Base-by-base conservation (phyloP, 176 grass and related monocot genomes). In the Oryza glumipatula region DNA sequence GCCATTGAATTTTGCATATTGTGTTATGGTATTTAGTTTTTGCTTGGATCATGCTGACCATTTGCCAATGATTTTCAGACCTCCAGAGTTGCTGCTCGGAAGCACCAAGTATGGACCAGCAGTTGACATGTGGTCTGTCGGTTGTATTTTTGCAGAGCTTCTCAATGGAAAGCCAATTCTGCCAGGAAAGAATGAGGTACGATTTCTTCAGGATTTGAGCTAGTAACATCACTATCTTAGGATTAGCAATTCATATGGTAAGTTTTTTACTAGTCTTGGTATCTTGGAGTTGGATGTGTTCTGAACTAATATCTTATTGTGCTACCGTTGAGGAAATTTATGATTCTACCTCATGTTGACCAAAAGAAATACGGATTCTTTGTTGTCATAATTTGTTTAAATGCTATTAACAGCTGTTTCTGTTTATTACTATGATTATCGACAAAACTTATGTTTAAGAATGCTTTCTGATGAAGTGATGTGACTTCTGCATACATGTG, bases 121-220 rank as follows among this genome's bases (percentile, higher is more conserved):
- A 44, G 93, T 98, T 79, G 95, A 98, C 80, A 98, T 98, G 93
- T 98, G 95, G 95, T 98, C 95, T 33, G 95, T 98, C 44, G 95
- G 95, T 93, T 98, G 95, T 76, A 95, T 98, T 79, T 93, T 98
- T 88, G 95, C 92, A 32, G 95, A 98, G 86, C 91, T 98, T 70
- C 87, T 98, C 28, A 79, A 90, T 86, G 91, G 93, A 82, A 98
- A 92, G 83, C 95, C 93, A 69, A 92, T 98, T 67, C 83, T 98
- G 45, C 89, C 89, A 54, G 95, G 95, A 86, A 98, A 98, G 82
- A 95, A 93, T 74, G 95, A 98, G 81, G 92, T 97, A 83, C 85
- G 47, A 38, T 86, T 89, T 67, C 52, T 46, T 76, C 9, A 76
- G n/a, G 41, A 52, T 82, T 56, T 51, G 13, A 80, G 56, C 16